Base-by-base conservation (phyloP, 2,329 filamentous ascomycete genomes). In the Pochonia chlamydosporia region DNA sequence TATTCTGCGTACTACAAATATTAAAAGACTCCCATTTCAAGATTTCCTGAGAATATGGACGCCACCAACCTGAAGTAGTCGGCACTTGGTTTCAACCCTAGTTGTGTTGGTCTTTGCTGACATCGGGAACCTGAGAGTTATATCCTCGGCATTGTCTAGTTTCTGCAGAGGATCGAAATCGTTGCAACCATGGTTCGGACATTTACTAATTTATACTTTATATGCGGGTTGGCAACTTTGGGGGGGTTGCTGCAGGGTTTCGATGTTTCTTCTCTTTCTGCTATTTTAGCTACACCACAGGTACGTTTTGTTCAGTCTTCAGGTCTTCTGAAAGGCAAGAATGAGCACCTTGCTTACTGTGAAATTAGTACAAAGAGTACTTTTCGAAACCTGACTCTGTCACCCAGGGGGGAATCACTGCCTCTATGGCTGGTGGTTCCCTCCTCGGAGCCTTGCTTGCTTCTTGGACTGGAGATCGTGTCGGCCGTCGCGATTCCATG, bases 221-320 rank as follows among this genome's bases (percentile, higher is more conserved):
- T 56, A 18, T 53, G 51, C 30, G 47, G 50, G 21, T 48, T 56
- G 25, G 49, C 52, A 53, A 64, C 62, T 43, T 61, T 65, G 20
- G 62, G 62, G 36, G 62, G 62, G 40, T 54, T 62, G 52, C 56
- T 64, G 40, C 74, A 74, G 56, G 73, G 71, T 49, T 78, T 78
- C 56, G 75, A 77, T 52, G 76, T 78, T 50, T 70, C 70, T 18
- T 76, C 73, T 44, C 77, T 78, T 67, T 73, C 71, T 5, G 75
- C 74, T 47, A 76, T 78, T 49, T 69, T 76, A 48, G 70, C 71
- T 28, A 72, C 72, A 25, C 51, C 65, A 4, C 66, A 53, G 48
- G 50, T 42, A 36, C 47, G 49, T 51, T 28, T 28, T 28, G 26
- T 13, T 28, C 26, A 28, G 13, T 13, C 7, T 28, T 13, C 7